These are phyloP conservation scores for Pogostemon cablin DNA, from an alignment of 257 asterid species.

Conservation along the genomic window DNA sequence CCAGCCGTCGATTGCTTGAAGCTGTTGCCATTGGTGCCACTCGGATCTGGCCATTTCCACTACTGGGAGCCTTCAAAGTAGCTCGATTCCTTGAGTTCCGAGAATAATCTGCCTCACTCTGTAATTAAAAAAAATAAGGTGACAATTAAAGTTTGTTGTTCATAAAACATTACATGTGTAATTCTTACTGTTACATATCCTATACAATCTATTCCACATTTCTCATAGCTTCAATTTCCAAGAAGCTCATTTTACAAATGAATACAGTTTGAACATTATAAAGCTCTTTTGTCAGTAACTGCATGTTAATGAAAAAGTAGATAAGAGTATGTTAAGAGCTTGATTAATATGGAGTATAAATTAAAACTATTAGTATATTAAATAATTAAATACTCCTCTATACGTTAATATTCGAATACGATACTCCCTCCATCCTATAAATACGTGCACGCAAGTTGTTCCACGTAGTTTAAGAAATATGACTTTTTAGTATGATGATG, in stretches of 20 bases:
- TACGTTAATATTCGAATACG: no score
- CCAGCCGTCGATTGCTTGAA: slow-evolving; percentile 51
- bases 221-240: slow-evolving; percentile 6
- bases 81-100: slow-evolving; percentile 44
- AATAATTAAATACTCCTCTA: no score
- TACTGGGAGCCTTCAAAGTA: slow-evolving; percentile 40
- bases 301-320: no score
- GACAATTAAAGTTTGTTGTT: slow-evolving; percentile 23
- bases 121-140: slow-evolving; percentile 36
- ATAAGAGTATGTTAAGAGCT: no score
- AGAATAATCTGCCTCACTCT: slow-evolving; percentile 67
- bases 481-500: no score
- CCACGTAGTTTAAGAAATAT: no score
- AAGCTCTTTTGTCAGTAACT: neutral
- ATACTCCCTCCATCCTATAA: no score
- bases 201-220: slow-evolving; percentile 15
- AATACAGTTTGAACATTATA: no score
- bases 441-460: no score
- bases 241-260: neutral
- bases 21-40: slow-evolving; percentile 41
- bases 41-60: slow-evolving; percentile 39
- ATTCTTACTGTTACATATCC: slow-evolving; percentile 8
- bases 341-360: no score
- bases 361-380: no score
- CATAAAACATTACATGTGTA: slow-evolving; percentile 15